Percentiles rank a stretch among this genome's conserved stretches.
phyloP scores from a whole-genome alignment of 2,329 filamentous ascomycete species.

The Phyllachora maydis region DNA sequence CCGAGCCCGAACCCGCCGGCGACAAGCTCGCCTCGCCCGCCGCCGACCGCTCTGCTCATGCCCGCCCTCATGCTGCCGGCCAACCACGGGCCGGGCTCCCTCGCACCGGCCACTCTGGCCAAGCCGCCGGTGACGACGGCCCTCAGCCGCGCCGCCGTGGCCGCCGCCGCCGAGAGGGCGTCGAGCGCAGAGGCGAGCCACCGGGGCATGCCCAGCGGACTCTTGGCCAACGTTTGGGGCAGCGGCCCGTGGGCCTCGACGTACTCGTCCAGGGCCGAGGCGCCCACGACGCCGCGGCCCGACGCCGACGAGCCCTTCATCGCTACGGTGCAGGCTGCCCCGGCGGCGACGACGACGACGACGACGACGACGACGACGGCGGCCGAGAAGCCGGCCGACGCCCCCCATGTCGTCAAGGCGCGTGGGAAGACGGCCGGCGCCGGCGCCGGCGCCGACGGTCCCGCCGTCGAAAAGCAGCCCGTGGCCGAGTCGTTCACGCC shows the following conservation, averaged over 20 bases:
- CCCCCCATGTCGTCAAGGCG: conserved; percentile 1
- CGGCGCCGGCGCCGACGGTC: too few relatives aligned
- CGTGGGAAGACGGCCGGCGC: conserved; percentile 1
- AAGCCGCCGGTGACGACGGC: conserved; percentile 70
- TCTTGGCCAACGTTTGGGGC: conserved; percentile 89
- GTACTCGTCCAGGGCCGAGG: conserved; percentile 9
- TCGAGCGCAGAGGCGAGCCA: conserved; percentile 42
- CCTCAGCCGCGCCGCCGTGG: conserved; percentile 68
- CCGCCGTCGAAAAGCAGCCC: too few relatives aligned
- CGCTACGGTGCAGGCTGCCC: conserved; percentile 10
- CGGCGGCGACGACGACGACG: conserved; percentile 14
- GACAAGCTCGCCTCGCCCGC: conserved; percentile 6
- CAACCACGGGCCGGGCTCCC: conserved; percentile 32
- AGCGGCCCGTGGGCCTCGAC: conserved; percentile 50
- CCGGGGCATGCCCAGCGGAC: conserved; percentile 60
- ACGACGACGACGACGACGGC: conserved; percentile 16
- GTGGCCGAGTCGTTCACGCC: conserved; percentile 48
- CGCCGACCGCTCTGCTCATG: too few relatives aligned
- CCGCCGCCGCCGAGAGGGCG: conserved; percentile 58
- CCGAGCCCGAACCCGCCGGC: too few relatives aligned
- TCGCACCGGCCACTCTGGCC: conserved; percentile 67
- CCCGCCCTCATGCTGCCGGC: conserved; percentile 15
- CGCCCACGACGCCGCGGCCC: conserved; percentile 6
- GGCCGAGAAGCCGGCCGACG: conserved; percentile 3
- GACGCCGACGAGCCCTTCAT: conserved; percentile 16